Evolutionary conservation across 208 protist species (phyloP).

Genomic region (Trypanosoma cruzi): DNA sequence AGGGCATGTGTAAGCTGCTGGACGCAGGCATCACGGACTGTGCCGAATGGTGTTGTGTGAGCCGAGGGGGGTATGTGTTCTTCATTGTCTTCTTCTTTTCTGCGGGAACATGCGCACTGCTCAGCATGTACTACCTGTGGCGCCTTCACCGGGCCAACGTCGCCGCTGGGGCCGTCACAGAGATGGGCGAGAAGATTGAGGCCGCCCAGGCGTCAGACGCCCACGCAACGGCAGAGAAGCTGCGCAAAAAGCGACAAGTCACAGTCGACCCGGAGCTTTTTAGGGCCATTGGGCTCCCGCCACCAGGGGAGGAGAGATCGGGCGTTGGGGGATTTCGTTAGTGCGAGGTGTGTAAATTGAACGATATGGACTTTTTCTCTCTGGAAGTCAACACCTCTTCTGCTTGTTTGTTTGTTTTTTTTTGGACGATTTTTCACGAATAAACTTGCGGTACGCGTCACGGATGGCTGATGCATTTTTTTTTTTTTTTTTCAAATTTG

Average conservation of each 20-base stretch:
- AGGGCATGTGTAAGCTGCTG: constrained; percentile 64
- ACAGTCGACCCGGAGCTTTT: constrained; percentile 62
- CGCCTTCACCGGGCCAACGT: constrained; percentile 81
- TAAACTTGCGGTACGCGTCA: background rate
- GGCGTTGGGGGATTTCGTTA: background rate
- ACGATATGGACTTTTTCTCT: background rate
- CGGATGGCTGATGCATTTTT: background rate
- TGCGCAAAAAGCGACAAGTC: constrained; percentile 56
- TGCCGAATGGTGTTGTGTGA: constrained; percentile 76
- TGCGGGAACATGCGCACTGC: constrained; percentile 65
- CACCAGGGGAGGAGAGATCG: constrained; percentile 5
- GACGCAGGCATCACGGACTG: constrained; percentile 55
- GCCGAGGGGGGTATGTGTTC: constrained; percentile 67
- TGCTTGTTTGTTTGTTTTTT: background rate
- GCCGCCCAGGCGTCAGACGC: constrained; percentile 25
- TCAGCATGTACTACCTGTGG: constrained; percentile 68
- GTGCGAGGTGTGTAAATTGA: background rate
- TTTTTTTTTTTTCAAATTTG: background rate
- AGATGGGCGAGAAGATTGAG: constrained; percentile 48
- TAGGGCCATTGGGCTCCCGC: constrained; percentile 24
- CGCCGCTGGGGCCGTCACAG: constrained; percentile 56
- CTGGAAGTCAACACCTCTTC: background rate
- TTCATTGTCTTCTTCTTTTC: constrained; percentile 81
- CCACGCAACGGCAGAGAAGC: constrained; percentile 35
- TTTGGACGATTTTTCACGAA: background rate